Conservation (phyloP, 2,329 filamentous ascomycete species). For the Epichloe gansuensis region DNA sequence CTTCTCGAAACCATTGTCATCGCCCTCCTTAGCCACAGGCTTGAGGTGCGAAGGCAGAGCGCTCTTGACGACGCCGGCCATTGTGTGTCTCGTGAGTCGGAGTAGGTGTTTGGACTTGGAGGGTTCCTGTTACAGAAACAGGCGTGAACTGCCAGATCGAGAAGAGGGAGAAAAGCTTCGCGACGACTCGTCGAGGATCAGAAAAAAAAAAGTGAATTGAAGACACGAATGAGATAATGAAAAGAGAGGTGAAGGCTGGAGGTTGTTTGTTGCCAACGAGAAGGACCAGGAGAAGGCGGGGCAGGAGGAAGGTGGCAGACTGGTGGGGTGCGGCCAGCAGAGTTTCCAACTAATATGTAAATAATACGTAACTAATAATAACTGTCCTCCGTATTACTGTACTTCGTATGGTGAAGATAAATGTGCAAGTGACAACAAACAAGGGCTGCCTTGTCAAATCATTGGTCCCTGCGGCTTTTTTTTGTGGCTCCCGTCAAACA, state of each 20-base stretch:
- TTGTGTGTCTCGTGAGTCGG: slow-evolving; percentile 24
- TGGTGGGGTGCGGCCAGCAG: slow-evolving; percentile 1
- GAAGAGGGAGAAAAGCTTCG: not conserved
- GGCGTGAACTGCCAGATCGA: not conserved
- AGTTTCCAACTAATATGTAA: not conserved
- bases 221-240: not conserved
- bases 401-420: too few relatives aligned
- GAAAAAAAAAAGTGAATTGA: not conserved
- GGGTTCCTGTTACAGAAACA: not conserved
- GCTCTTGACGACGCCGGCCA: slow-evolving; percentile 60
- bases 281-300: slow-evolving; percentile 4
- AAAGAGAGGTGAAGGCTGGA: not conserved
- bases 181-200: not conserved
- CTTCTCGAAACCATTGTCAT: slow-evolving; percentile 39
- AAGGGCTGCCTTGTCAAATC: not conserved
- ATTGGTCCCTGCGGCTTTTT: not conserved
- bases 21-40: slow-evolving; percentile 33
- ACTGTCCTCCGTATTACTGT: too few relatives aligned
- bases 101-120: not conserved
- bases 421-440: not conserved
- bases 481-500: not conserved
- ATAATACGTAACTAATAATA: too few relatives aligned
- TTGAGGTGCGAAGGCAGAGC: slow-evolving; percentile 79
- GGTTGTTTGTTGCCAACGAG: slow-evolving; percentile 3
- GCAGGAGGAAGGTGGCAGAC: not conserved